Percentiles rank a stretch among this genome's conserved stretches.
Evolutionary conservation across 768 basidiomycete genomes (phyloP).

Genomic region (Fistulinella prunicolor): DNA sequence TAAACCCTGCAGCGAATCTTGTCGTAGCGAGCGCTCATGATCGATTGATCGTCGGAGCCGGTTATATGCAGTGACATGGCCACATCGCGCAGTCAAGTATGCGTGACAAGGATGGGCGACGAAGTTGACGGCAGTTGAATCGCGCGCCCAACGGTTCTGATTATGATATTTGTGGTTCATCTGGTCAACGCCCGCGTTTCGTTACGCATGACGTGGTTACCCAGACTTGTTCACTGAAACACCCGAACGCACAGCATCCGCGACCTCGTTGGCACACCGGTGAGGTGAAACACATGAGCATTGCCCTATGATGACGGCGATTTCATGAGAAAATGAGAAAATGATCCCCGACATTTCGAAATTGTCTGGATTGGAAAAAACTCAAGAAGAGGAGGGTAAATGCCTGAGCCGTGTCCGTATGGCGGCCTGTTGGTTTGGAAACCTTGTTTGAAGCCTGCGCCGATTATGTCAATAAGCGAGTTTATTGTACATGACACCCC

Average conservation of each 20-base stretch:
- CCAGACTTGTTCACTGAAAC: background rate
- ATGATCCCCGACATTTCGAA: background rate
- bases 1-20: background rate
- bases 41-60: slow-evolving; percentile 3
- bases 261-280: background rate
- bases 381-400: background rate
- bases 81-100: too few species aligned
- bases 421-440: background rate
- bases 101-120: too few species aligned
- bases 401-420: background rate
- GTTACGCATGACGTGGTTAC: background rate
- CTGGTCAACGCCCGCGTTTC: background rate
- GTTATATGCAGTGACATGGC: too few species aligned
- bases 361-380: background rate
- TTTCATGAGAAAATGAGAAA: background rate
- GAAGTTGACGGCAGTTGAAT: background rate
- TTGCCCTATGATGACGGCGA: background rate
- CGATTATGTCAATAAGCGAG: slow-evolving; percentile 9
- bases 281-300: slow-evolving; percentile 1
- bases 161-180: background rate
- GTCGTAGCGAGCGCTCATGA: slow-evolving; percentile 2
- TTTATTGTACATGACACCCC: slow-evolving; percentile 4
- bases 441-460: background rate
- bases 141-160: too few species aligned
- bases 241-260: slow-evolving; percentile 3